These are phyloP conservation scores for Hemileccinum impolitum DNA, from an alignment of 768 basidiomycete genomes.

Conservation along the genomic window DNA sequence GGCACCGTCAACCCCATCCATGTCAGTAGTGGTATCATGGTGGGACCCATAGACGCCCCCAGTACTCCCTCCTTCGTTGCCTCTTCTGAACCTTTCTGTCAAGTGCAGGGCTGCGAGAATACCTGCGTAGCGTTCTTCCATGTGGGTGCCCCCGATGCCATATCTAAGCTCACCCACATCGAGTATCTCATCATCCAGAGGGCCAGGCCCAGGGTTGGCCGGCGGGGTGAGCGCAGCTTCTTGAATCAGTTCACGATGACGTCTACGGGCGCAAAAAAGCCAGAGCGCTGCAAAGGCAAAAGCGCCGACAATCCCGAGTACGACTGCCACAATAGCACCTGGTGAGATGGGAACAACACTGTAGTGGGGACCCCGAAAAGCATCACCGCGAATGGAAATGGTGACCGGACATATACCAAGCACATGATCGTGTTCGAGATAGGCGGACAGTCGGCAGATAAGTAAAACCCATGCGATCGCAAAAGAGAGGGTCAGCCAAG, in stretches of 20 bases:
- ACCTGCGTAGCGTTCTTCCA: slow-evolving; percentile 28
- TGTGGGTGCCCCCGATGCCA: neutral
- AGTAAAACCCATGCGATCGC: slow-evolving; percentile 11
- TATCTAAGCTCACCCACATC: slow-evolving; percentile 12
- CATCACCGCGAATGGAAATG: slow-evolving; percentile 5
- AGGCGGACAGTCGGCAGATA: slow-evolving; percentile 5
- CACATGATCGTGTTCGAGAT: slow-evolving; percentile 6
- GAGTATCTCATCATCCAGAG: slow-evolving; percentile 24
- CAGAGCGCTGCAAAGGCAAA: slow-evolving; percentile 27
- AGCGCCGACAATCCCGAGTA: slow-evolving; percentile 25
- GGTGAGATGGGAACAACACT: slow-evolving; percentile 19
- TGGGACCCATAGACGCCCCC: slow-evolving; percentile 27
- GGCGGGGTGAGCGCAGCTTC: slow-evolving; percentile 15
- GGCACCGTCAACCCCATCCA: slow-evolving; percentile 8
- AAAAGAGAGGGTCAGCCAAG: slow-evolving; percentile 17
- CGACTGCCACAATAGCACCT: slow-evolving; percentile 22
- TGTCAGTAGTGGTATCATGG: slow-evolving; percentile 6
- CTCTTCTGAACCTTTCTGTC: slow-evolving; percentile 9
- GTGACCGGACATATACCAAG: slow-evolving; percentile 1
- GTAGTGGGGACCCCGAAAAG: slow-evolving; percentile 1
- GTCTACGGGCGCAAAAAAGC: slow-evolving; percentile 32
- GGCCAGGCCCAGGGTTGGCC: slow-evolving; percentile 10
- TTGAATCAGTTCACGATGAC: slow-evolving; percentile 22
- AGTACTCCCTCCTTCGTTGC: slow-evolving; percentile 26
- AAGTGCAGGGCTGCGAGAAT: slow-evolving; percentile 25